phyloP scores from a whole-genome alignment of 2,329 filamentous ascomycete species.

The Phialophora tarda region DNA sequence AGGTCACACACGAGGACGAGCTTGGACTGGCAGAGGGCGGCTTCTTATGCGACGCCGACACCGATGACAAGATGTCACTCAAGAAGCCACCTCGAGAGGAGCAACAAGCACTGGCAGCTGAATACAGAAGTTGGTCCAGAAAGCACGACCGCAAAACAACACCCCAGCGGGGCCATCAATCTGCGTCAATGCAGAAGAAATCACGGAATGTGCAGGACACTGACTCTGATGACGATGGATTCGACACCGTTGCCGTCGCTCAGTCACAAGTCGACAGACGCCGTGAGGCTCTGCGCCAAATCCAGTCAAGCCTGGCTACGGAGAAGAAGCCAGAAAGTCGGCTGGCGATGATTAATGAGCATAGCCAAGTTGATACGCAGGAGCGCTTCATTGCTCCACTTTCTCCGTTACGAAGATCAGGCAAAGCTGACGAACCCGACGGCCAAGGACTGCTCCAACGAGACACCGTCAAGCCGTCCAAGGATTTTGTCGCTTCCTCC shows the following conservation, averaged over 20 bases:
- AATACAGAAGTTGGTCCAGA: constrained; percentile 4
- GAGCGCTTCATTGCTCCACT: not conserved
- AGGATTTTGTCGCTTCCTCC: not conserved
- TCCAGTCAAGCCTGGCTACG: constrained; percentile 11
- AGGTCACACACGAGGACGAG: not conserved
- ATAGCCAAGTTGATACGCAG: not conserved
- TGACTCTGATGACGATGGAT: constrained; percentile 26
- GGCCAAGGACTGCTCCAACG: not conserved
- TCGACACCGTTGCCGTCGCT: constrained; percentile 30
- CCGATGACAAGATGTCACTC: constrained; percentile 4
- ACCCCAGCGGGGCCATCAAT: not conserved
- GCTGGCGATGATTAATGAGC: not conserved
- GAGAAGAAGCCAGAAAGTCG: constrained; percentile 4
- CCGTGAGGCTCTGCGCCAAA: constrained; percentile 28
- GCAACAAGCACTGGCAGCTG: not conserved
- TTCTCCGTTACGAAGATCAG: not conserved
- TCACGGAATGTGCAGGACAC: constrained; percentile 8
- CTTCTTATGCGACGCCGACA: constrained; percentile 27
- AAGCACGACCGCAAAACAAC: not conserved
- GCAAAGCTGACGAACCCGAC: not conserved
- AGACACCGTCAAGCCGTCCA: not conserved
- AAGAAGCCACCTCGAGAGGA: constrained; percentile 7
- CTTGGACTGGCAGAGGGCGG: constrained; percentile 24
- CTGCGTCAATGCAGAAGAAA: not conserved
- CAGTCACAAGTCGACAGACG: constrained; percentile 25